Base-by-base conservation (phyloP, 352 stramenopile species). In the Phytophthora macrochlamydospora region DNA sequence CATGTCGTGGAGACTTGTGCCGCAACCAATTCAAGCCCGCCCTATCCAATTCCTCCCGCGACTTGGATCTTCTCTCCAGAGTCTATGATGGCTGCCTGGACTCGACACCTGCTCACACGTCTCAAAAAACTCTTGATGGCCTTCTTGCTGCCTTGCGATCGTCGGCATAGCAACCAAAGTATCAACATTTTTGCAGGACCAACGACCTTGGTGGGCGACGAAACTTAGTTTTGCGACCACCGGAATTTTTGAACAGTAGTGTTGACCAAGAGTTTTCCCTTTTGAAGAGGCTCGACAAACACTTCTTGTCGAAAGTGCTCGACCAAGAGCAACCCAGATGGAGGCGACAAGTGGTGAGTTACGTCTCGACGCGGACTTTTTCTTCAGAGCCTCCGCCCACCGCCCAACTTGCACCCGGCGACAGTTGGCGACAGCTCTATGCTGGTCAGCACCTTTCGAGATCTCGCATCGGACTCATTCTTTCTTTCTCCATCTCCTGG, bases 381-480 rank as follows among this genome's bases (percentile, higher is more conserved):
- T 68, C 65, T 60, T 11, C 4, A 38, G 57, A 18, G 33, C 51
- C 65, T 72, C 48, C 29, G n/a, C 49, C 18, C 40, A 31, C 30
- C 54, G 5, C 4, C 32, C 62, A 42, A 46, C 56, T 71, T 56
- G 43, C 40, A 59, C n/a, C 56, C 24, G 24, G 18, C 18, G 18
- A 24, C 45, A 18, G 50, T 52, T 53, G 58, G 38, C 18, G 12
- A 59, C 38, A 53, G 32, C 48, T 54, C 45, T 35, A 32, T 24
- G 37, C 43, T 49, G 35, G 35, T 40, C 35, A 40, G 35, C 35
- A 7, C 32, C 29, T 40, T 11, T 40, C 35, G 35, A 40, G 46
- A 29, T 29, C 43, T 29, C 14, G 8, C 18, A 53, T 13, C 45
- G 69, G 63, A 75, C 45, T 72, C 68, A 75, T 66, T 75, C 51